Evolutionary conservation across 345 rosid genomes (phyloP).

Genomic region (Moricandia arvensis): DNA sequence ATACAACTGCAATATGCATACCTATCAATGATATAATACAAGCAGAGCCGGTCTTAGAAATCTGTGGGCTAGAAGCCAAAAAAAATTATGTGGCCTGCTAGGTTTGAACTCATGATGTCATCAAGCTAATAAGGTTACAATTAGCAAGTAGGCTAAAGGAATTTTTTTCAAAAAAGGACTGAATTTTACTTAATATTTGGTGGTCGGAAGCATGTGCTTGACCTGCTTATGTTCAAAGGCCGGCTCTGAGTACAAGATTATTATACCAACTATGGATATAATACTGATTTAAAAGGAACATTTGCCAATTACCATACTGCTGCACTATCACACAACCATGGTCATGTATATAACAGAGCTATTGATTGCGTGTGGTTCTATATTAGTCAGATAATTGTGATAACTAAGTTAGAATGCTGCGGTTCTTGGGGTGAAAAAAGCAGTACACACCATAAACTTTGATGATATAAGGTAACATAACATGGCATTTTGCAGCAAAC

Average conservation of each 20-base stretch:
- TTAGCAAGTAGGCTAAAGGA: too few relatives aligned
- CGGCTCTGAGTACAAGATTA: neutral
- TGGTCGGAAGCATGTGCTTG: too few relatives aligned
- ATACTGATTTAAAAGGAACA: neutral
- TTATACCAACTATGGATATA: neutral
- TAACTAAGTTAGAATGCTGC: too few relatives aligned
- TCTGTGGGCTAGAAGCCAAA: too few relatives aligned
- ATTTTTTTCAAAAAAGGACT: too few relatives aligned
- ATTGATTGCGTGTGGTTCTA: neutral
- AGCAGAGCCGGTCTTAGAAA: too few relatives aligned
- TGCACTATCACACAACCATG: neutral
- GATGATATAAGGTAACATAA: neutral
- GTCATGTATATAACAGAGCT: neutral
- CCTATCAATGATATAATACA: neutral
- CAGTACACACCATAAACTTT: neutral
- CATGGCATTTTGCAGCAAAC: neutral
- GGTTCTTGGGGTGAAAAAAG: too few relatives aligned
- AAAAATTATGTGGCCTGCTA: too few relatives aligned
- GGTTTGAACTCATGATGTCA: too few relatives aligned
- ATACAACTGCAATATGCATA: neutral
- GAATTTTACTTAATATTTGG: too few relatives aligned
- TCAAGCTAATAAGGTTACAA: too few relatives aligned
- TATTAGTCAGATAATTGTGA: neutral
- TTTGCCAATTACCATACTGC: neutral
- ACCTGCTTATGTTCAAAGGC: too few relatives aligned